These are phyloP conservation scores for Lenwebbia sp. DNA, from an alignment of 345 rosid species.

Conservation along the genomic window DNA sequence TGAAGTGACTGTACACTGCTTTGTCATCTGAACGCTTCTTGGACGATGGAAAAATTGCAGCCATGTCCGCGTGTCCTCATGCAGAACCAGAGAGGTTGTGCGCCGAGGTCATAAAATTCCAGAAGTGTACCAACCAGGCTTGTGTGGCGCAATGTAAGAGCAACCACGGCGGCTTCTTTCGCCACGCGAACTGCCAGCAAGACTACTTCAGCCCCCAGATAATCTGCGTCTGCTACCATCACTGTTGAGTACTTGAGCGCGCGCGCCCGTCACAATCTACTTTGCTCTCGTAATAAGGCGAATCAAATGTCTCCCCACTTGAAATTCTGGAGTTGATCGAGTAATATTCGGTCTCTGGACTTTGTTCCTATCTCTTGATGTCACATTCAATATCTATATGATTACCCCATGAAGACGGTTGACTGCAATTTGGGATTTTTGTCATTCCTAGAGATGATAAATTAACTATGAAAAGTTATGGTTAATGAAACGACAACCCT, in stretches of 20 bases:
- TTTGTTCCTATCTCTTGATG: neutral
- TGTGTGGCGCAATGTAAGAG: too few species aligned
- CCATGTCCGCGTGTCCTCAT: too few species aligned
- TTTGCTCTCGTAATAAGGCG: neutral
- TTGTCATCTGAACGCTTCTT: neutral
- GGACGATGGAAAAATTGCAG: neutral
- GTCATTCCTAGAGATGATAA: neutral
- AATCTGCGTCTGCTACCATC: too few species aligned
- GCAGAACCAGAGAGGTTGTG: too few species aligned
- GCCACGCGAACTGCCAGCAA: too few species aligned
- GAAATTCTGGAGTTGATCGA: neutral
- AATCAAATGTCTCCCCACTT: neutral
- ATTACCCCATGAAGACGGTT: neutral
- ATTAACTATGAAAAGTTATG: too few species aligned
- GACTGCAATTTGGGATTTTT: neutral
- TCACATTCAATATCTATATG: neutral
- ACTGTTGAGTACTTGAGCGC: too few species aligned
- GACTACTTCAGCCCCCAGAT: too few species aligned
- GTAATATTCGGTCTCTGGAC: neutral
- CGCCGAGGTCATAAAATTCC: too few species aligned
- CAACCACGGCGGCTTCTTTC: too few species aligned
- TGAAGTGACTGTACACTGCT: neutral
- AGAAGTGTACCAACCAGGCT: too few species aligned
- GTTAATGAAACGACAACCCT: too few species aligned
- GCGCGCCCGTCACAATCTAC: neutral